phyloP scores from a whole-genome alignment of 257 asterid species.

The Solanum pinnatisectum region DNA sequence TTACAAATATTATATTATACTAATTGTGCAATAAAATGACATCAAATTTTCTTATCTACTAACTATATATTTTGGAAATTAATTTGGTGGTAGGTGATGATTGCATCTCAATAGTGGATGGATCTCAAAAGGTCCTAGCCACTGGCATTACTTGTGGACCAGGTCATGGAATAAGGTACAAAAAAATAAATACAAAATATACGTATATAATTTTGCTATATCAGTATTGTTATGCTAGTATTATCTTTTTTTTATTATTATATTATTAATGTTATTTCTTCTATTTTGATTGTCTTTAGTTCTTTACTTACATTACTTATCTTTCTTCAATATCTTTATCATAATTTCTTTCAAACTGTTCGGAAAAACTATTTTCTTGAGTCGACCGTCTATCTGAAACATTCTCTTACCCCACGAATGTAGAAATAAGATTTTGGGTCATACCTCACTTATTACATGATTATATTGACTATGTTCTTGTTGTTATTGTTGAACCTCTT shows the following conservation, averaged over 20 bases:
- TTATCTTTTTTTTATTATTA: too few relatives aligned
- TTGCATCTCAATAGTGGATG: slow-evolving; percentile 68
- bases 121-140: slow-evolving; percentile 41
- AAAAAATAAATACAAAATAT: neutral
- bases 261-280: neutral
- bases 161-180: slow-evolving; percentile 89
- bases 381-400: accelerated
- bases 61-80: neutral
- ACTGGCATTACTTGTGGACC: slow-evolving; percentile 65
- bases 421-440: too few relatives aligned
- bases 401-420: neutral
- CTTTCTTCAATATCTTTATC: neutral
- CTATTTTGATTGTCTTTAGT: neutral
- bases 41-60: neutral
- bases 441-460: neutral
- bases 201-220: too few relatives aligned
- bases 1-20: neutral
- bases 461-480: too few relatives aligned
- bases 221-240: too few relatives aligned
- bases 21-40: neutral
- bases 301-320: neutral
- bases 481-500: neutral
- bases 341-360: neutral
- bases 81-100: slow-evolving; percentile 49
- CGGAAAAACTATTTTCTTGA: neutral